Conservation (phyloP, 2,329 filamentous ascomycete genomes). For the Thelonectria rubi region DNA sequence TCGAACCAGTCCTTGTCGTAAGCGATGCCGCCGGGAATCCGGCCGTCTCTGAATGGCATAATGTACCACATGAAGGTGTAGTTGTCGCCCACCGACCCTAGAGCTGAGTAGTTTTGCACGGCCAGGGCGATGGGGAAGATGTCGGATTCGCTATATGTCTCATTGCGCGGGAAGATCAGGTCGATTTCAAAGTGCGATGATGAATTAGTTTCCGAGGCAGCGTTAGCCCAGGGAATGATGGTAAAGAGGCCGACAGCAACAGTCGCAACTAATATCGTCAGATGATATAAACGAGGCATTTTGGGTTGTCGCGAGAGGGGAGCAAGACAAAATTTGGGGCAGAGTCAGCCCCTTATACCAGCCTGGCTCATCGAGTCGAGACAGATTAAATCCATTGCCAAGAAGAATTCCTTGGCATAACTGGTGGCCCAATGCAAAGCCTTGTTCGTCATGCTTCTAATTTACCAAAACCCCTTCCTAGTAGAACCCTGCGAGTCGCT, state of each 20-base stretch:
- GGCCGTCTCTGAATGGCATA: neutral
- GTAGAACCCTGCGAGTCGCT: neutral
- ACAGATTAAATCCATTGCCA: neutral
- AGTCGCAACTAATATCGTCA: neutral
- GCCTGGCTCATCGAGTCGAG: neutral
- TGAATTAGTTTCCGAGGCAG: too few relatives aligned
- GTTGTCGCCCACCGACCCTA: neutral
- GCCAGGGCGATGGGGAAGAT: neutral
- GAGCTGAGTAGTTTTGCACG: neutral
- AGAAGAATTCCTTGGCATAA: neutral
- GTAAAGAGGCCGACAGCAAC: neutral
- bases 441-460: neutral
- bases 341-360: neutral
- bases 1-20: neutral
- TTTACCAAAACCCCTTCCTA: neutral
- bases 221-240: neutral
- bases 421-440: neutral
- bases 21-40: neutral
- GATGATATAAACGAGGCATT: neutral
- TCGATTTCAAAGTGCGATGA: neutral
- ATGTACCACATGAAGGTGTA: neutral
- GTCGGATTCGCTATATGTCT: neutral
- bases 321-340: neutral
- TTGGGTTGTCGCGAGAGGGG: neutral
- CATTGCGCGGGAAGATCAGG: neutral